Percentiles rank a stretch among this genome's conserved stretches.
Evolutionary conservation across 805 yeast genomes (phyloP).

Genomic region (Isabelozyma rhagii): DNA sequence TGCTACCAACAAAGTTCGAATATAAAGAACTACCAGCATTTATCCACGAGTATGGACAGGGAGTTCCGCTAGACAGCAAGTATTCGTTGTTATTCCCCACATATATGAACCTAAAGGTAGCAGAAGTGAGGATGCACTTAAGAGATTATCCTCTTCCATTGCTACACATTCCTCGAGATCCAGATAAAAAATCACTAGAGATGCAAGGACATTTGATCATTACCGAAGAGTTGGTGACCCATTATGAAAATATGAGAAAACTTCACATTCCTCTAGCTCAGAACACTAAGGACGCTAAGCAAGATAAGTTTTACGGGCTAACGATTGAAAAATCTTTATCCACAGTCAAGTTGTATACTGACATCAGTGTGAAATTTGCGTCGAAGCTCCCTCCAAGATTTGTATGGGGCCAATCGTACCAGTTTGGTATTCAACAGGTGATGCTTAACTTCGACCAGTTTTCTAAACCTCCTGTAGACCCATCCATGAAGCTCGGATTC

Average conservation of each 20-base stretch:
- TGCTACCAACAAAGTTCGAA: conserved; percentile 26
- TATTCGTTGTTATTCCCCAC: conserved; percentile 71
- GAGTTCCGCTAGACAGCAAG: conserved; percentile 67
- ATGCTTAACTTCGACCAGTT: conserved; percentile 78
- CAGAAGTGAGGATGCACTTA: conserved; percentile 66
- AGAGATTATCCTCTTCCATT: conserved; percentile 88
- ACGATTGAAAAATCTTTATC: conserved; percentile 74
- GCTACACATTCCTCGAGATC: conserved; percentile 57
- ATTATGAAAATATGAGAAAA: conserved; percentile 53
- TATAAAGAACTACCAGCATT: conserved; percentile 51
- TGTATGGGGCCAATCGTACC: conserved; percentile 83
- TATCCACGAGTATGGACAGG: conserved; percentile 73
- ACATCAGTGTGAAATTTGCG: conserved; percentile 51
- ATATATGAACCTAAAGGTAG: conserved; percentile 50
- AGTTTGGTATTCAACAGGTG: conserved; percentile 78
- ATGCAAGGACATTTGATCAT: conserved; percentile 66
- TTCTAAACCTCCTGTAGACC: conserved; percentile 87
- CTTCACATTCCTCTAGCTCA: conserved; percentile 49
- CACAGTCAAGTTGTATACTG: conserved; percentile 68
- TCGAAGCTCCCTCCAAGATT: conserved; percentile 61
- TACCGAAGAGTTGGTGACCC: conserved; percentile 58
- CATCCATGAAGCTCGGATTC: conserved; percentile 78
- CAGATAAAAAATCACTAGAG: conserved; percentile 22
- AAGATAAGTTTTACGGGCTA: conserved; percentile 46
- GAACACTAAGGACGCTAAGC: conserved; percentile 29